These are phyloP conservation scores for Prunus persica DNA, from an alignment of 306 rosid genomes.

Conservation along the genomic window Prunus_persica_NCBIv2 NC_034011.1:4099501-4100000, in stretches of 20 bases:
- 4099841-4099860: constrained; percentile 44
- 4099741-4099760: constrained; percentile 88
- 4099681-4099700: constrained; percentile 88
- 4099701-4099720: constrained; percentile 94
- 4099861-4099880: not conserved
- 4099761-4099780: constrained; percentile 99
- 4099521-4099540: constrained; percentile 32
- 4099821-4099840: constrained; percentile 86
- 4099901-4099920: not conserved
- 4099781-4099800: constrained; percentile 76
- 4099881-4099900: not conserved
- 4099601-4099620: not conserved
- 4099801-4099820: constrained; percentile 91
- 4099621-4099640: not conserved
- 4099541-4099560: not conserved
- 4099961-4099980: constrained; percentile 48
- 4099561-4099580: not conserved
- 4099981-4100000: constrained; percentile 99
- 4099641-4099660: not conserved
- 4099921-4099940: not conserved
- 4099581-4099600: not conserved
- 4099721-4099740: constrained; percentile 65
- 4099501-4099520: constrained; percentile 90
- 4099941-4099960: not conserved
- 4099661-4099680: not conserved